Base-by-base conservation (phyloP, 2,329 filamentous ascomycete genomes). In the Aspergillus viridinutans region DNA sequence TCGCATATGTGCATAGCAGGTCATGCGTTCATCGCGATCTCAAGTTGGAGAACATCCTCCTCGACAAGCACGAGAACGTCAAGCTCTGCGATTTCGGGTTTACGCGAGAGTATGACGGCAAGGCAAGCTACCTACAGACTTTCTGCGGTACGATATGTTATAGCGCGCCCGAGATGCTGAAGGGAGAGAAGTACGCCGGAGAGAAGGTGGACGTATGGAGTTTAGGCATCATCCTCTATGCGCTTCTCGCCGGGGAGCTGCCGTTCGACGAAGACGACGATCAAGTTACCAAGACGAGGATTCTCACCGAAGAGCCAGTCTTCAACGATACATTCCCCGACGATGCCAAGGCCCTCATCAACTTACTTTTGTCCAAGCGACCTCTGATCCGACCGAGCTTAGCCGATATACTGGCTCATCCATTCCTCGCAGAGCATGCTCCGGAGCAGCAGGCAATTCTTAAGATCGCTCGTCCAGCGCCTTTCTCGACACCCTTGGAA, bases 201-300 rank as follows among this genome's bases (percentile, higher is more conserved):
- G 92, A 97, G 78, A 97, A 97, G 78, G 93, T 99, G 50, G 94
- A 99, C 69, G 92, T 99, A 4, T 99, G 94, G 94, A 97, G 93
- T 74, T 89, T 92, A 70, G 92, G 92, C 59, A 92, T 96, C 62
- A 96, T 96, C 69, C 82, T 94, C 47, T 94, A 91, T 74, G 90
- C 92, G 42, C 78, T 94, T 62, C 80, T 94, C 32, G 89, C 90
- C 28, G 90, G 90, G 56, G 84, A 90, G 61, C 80, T 99, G 43
- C 94, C 94, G 0, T 99, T 96, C 67, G 94, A 99, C 74, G 94
- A 97, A 63, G 94, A 99, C 70, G 89, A 96, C 68, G 94, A 99
- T 70, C 88, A 85, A 61, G 82, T 88, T 32, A 99, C 94, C 32
- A 91, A 96, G 67, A 84, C 81, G 9, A 90, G 85, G 72, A 99